Evolutionary conservation across 2,329 filamentous ascomycete species (phyloP).

Genomic region (Westerdykella sp.): DNA sequence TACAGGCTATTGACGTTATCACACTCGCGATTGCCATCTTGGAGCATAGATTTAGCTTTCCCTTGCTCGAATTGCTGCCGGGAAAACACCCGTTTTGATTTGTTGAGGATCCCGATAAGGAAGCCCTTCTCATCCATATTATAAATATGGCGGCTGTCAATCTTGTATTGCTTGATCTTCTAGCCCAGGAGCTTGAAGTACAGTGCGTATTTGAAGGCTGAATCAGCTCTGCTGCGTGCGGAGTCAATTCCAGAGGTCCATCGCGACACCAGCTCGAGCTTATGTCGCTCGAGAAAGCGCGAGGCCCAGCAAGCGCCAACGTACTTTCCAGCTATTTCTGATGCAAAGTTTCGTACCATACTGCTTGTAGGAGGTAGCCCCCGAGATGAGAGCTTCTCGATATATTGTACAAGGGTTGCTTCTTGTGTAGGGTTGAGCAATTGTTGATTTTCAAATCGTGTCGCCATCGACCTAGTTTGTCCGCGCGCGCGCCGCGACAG

Average conservation of each 20-base stretch:
- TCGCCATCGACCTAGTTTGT: background rate
- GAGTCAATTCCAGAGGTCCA: constrained; percentile 14
- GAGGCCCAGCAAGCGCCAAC: constrained; percentile 7
- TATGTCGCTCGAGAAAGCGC: constrained; percentile 10
- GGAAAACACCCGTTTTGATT: too few species aligned
- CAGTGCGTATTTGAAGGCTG: constrained; percentile 8
- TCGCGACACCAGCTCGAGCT: constrained; percentile 5
- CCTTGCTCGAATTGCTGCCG: too few species aligned
- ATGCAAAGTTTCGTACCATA: constrained; percentile 4
- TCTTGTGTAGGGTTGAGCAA: constrained; percentile 4
- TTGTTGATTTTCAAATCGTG: constrained; percentile 1
- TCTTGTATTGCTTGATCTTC: background rate
- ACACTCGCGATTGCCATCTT: constrained; percentile 13
- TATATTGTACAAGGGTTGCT: constrained; percentile 13
- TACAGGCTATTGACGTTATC: constrained; percentile 15
- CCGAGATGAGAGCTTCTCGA: constrained; percentile 8
- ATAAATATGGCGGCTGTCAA: background rate
- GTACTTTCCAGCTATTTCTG: background rate
- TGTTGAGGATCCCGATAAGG: too few species aligned
- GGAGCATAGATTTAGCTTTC: too few species aligned
- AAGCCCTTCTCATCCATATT: too few species aligned
- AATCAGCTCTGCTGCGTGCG: constrained; percentile 14
- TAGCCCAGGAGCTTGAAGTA: constrained; percentile 11
- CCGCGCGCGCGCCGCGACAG: too few species aligned
- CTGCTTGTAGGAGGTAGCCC: constrained; percentile 11